Conservation (phyloP, 305 asterid genomes). For the Caryopteris hybrid region DNA sequence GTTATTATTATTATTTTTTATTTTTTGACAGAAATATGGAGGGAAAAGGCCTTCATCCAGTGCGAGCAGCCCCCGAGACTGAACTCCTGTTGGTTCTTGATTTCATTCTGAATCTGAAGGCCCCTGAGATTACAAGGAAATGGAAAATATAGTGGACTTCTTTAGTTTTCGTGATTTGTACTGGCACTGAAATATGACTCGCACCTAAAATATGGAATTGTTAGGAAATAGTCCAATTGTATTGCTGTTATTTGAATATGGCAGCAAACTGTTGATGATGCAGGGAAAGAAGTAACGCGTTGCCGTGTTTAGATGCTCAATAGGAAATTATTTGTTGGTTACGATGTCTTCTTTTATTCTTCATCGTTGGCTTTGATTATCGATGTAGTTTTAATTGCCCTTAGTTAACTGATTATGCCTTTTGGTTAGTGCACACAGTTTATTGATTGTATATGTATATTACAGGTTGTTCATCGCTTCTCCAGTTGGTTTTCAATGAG, state of each 20-base stretch:
- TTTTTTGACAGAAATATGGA: constrained; percentile 61
- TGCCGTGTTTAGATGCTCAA: neutral
- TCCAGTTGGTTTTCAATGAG: too few relatives aligned
- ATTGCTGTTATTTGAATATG: constrained; percentile 25
- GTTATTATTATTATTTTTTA: neutral
- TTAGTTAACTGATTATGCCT: neutral
- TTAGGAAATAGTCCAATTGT: constrained; percentile 27
- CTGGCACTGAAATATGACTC: constrained; percentile 17
- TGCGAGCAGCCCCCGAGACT: constrained; percentile 67
- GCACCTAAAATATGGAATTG: constrained; percentile 6
- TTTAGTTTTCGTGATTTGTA: constrained; percentile 34
- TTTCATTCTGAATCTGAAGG: neutral
- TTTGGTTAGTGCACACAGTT: neutral
- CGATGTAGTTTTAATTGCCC: neutral
- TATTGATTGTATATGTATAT: neutral
- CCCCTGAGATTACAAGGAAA: constrained; percentile 10
- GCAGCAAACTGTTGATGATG: constrained; percentile 31
- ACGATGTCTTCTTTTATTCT: neutral
- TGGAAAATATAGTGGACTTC: constrained; percentile 7
- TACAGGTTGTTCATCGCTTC: too few relatives aligned
- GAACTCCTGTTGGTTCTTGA: constrained; percentile 22
- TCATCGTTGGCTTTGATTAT: neutral
- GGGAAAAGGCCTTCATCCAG: constrained; percentile 62
- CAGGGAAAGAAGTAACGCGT: constrained; percentile 16
- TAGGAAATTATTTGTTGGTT: constrained; percentile 1